These are phyloP conservation scores for Malus fusca DNA, from an alignment of 306 rosid species.

Conservation along the genomic window DNA sequence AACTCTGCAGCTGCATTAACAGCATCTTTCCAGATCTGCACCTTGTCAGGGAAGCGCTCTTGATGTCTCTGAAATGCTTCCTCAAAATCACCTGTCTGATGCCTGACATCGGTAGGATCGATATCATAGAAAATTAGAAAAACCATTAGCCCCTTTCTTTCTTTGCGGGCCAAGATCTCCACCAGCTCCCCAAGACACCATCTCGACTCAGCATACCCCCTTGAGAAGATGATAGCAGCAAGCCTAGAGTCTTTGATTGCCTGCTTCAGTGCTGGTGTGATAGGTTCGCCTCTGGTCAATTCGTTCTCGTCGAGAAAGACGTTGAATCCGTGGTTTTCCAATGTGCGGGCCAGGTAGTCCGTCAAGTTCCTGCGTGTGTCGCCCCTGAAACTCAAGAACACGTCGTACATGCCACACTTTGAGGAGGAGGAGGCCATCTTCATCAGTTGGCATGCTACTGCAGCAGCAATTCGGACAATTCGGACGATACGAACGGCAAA, in stretches of 20 bases:
- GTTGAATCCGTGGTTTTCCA: not conserved
- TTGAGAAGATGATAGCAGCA: not conserved
- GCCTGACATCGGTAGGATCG: not conserved
- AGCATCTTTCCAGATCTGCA: not conserved
- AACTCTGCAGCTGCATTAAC: not conserved
- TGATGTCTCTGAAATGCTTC: not conserved
- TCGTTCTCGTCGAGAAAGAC: not conserved
- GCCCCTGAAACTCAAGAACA: not conserved
- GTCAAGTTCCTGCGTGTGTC: not conserved
- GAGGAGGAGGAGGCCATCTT: too few species aligned
- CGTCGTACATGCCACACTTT: too few species aligned
- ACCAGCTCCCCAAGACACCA: not conserved
- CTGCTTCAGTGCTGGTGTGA: not conserved
- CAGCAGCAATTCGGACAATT: too few species aligned
- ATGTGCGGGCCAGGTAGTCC: not conserved
- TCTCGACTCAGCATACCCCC: not conserved
- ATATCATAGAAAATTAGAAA: too few species aligned
- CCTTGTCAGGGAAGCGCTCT: not conserved
- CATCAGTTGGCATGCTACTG: too few species aligned
- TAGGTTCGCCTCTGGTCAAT: not conserved
- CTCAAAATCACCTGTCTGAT: rapidly evolving
- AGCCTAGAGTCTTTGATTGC: not conserved
- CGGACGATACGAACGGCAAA: too few species aligned
- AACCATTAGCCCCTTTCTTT: not conserved
- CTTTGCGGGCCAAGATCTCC: not conserved